Evolutionary conservation across 2,329 filamentous ascomycete genomes (phyloP).

Genomic region (Fusarium ambrosium): DNA sequence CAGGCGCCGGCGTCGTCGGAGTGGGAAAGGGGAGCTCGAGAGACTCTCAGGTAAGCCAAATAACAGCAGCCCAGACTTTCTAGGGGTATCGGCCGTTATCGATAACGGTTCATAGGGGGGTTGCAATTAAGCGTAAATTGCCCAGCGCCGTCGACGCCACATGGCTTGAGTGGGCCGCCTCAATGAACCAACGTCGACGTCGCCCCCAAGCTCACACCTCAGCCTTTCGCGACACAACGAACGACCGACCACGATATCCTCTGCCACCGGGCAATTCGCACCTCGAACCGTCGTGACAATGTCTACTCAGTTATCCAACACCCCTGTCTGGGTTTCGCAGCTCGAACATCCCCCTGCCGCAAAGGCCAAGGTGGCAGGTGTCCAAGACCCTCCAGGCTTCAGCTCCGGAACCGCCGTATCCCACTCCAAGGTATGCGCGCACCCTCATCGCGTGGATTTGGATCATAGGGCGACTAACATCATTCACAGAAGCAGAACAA

Average conservation of each 20-base stretch:
- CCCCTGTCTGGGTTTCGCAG: slow-evolving; percentile 85
- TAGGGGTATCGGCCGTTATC: slow-evolving; percentile 30
- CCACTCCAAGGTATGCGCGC: slow-evolving; percentile 67
- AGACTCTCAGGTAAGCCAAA: slow-evolving; percentile 44
- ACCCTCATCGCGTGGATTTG: not conserved
- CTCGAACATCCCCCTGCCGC: slow-evolving; percentile 77
- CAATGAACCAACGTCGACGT: slow-evolving; percentile 33
- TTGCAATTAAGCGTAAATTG: slow-evolving; percentile 48
- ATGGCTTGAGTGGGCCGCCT: slow-evolving; percentile 31
- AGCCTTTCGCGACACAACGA: slow-evolving; percentile 20
- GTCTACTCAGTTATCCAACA: slow-evolving; percentile 53
- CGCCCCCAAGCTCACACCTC: slow-evolving; percentile 29
- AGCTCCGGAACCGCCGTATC: slow-evolving; percentile 62
- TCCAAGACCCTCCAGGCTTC: slow-evolving; percentile 91
- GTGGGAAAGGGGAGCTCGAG: slow-evolving; percentile 44
- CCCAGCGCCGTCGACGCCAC: slow-evolving; percentile 25
- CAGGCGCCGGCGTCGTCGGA: slow-evolving; percentile 44
- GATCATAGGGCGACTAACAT: slow-evolving; percentile 14
- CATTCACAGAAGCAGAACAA: slow-evolving; percentile 64
- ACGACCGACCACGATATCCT: not conserved
- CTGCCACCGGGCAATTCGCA: not conserved
- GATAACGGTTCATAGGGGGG: slow-evolving; percentile 41
- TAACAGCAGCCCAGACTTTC: slow-evolving; percentile 29
- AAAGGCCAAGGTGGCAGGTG: slow-evolving; percentile 74
- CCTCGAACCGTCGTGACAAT: not conserved